Percentiles rank a stretch among this genome's conserved stretches.
phyloP scores from a whole-genome alignment of 2,329 filamentous ascomycete species.

The Lachnellula subtilissima region DNA sequence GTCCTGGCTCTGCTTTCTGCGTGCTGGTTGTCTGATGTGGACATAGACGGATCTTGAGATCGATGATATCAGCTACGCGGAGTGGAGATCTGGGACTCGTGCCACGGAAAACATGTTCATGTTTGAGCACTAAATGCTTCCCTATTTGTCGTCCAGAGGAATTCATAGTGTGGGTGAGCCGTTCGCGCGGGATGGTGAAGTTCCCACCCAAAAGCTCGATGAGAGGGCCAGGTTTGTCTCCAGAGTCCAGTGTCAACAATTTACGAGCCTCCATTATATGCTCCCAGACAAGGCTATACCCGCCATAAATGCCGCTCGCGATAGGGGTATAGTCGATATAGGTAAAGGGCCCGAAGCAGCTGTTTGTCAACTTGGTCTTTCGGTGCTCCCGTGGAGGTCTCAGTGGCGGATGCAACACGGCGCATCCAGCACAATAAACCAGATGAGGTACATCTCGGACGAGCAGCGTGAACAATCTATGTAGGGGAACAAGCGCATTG shows the following conservation, averaged over 20 bases:
- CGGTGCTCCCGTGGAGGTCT: slow-evolving; percentile 2
- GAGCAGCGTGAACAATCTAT: neutral
- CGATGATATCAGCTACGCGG: neutral
- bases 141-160: slow-evolving; percentile 4
- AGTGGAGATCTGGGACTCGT: neutral
- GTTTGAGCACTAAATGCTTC: slow-evolving; percentile 1
- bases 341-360: slow-evolving; percentile 1
- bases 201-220: slow-evolving; percentile 2
- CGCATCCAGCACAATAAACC: neutral
- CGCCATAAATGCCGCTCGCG: neutral
- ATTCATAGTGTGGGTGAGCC: slow-evolving; percentile 2
- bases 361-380: slow-evolving; percentile 3
- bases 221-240: neutral
- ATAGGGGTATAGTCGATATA: neutral
- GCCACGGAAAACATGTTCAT: slow-evolving; percentile 1
- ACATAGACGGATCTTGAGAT: neutral
- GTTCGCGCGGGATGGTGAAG: neutral
- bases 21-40: neutral
- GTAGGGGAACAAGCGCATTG: neutral
- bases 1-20: neutral
- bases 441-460: neutral
- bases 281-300: slow-evolving; percentile 3
- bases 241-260: neutral
- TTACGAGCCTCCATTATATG: neutral
- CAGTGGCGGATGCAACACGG: slow-evolving; percentile 1